Evolutionary conservation across 352 stramenopile species (phyloP).

Genomic region (Globisporangium megalacanthum): DNA sequence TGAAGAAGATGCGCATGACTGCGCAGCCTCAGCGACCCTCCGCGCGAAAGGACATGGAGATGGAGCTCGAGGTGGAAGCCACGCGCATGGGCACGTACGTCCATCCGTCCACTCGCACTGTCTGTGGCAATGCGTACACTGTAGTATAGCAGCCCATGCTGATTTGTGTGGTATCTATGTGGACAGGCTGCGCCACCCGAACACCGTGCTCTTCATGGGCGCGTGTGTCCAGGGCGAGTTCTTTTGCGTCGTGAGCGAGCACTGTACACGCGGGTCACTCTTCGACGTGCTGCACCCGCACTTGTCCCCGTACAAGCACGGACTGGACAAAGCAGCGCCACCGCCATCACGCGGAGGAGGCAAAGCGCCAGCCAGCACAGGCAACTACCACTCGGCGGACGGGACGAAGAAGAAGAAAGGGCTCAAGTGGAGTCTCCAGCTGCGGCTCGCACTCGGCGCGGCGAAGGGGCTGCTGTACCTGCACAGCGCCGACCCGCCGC

Average conservation of each 20-base stretch:
- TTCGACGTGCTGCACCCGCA: constrained; percentile 91
- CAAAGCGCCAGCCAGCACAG: constrained; percentile 6
- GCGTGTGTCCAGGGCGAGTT: constrained; percentile 94
- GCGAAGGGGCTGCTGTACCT: constrained; percentile 78
- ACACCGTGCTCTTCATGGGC: constrained; percentile 98
- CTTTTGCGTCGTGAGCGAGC: constrained; percentile 96
- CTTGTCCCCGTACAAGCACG: constrained; percentile 19
- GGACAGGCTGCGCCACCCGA: constrained; percentile 93
- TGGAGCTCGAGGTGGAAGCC: constrained; percentile 76
- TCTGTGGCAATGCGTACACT: neutral
- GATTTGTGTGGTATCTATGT: neutral
- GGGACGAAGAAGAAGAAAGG: constrained; percentile 46
- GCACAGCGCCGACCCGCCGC: constrained; percentile 75
- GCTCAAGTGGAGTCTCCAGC: constrained; percentile 75
- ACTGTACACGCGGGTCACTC: constrained; percentile 91
- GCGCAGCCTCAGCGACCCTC: constrained; percentile 44
- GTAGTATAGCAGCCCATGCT: neutral
- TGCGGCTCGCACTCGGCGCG: constrained; percentile 75
- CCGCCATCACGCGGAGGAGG: constrained; percentile 11
- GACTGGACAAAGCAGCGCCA: constrained; percentile 7
- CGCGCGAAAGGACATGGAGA: constrained; percentile 71
- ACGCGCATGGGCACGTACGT: constrained; percentile 66
- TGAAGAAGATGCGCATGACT: constrained; percentile 87
- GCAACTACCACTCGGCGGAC: constrained; percentile 17
- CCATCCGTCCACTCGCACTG: neutral